Percentiles rank a stretch among this genome's conserved stretches.
phyloP scores from a whole-genome alignment of 805 yeast species.

The Yarrowia sp. region DNA sequence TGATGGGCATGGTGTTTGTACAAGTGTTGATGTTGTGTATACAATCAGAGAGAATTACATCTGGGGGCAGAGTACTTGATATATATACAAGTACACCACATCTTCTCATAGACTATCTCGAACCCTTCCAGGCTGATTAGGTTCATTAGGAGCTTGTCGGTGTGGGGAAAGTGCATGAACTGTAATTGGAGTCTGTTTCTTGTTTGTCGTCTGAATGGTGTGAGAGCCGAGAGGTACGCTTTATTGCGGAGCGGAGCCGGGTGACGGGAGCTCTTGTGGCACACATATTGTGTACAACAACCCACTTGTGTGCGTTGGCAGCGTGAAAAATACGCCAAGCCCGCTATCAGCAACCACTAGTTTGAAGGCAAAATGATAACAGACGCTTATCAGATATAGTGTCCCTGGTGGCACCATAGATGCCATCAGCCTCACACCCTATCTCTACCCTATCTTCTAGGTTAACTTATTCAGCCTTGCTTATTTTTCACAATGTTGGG shows the following conservation, averaged over 20 bases:
- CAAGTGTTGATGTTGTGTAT: too few species aligned
- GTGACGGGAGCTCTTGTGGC: neutral
- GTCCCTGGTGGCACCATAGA: neutral
- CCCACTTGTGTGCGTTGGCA: neutral
- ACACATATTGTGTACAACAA: neutral
- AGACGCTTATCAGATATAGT: too few species aligned
- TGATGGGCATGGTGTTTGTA: slow-evolving; percentile 15
- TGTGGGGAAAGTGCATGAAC: slow-evolving; percentile 29
- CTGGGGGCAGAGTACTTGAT: neutral
- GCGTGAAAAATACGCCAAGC: neutral
- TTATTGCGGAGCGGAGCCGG: neutral
- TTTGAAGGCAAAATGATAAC: neutral
- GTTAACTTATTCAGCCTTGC: slow-evolving; percentile 7
- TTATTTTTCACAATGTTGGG: slow-evolving; percentile 12
- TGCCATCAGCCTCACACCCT: slow-evolving; percentile 17
- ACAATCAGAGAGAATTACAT: too few species aligned
- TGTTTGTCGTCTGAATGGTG: neutral
- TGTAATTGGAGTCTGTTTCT: neutral
- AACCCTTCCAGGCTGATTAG: neutral
- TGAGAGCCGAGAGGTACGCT: slow-evolving; percentile 2
- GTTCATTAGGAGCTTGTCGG: neutral
- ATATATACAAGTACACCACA: neutral
- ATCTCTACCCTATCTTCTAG: slow-evolving; percentile 15
- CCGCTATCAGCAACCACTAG: neutral
- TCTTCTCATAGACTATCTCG: neutral